Evolutionary conservation across 768 basidiomycete genomes (phyloP), one percentile per base, ranked within the genome.

Genomic region (Lenzites betulinus): DNA sequence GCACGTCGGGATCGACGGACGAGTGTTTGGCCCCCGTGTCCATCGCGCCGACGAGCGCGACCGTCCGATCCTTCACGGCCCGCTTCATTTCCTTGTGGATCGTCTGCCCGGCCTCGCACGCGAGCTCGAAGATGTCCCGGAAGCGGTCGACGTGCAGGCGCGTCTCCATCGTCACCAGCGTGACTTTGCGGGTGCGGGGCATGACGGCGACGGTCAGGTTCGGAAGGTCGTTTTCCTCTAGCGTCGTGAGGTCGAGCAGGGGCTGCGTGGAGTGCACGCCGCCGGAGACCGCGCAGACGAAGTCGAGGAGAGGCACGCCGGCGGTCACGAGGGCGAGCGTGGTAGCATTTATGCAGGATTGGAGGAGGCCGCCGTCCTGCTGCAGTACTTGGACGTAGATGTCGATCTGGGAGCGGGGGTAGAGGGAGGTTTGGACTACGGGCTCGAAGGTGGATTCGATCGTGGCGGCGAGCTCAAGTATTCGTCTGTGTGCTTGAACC

Each of bases 391-490:
- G 94, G 7, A 99, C 81, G 73, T 88, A 92, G 61, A 99, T 88
- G 75, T 96, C 93, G 72, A 99, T 97, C 72, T 95, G 65, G 28
- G 92, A 92, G 50, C 97, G 88, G 22, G 96, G 96, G 75, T 97
- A 98, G 48, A 99, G 83, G 61, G 82, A 83, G 7, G 91, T 90
- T 71, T 94, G 91, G 23, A 99, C 84, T 56, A 96, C 93, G 42
- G 95, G 94, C 70, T 98, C 96, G 71, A 99, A 98, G 0, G 97
- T 98, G 30, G 92, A 88, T 76, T 93, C 92, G 63, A 98, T 87
- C 23, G 88, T 85, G 2, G 92, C 81, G 12, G 89, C 91, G 64
- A 97, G 80, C 75, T 99, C 97, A 62, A 91, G 78, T 63, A 92
- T 81, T 16, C 94, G 93, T 74, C 95, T 96, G 65, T 35, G 48